phyloP scores from a whole-genome alignment of 225 moss, liverwort and hornwort genomes.

The Pseudisothecium myosuroides region DNA sequence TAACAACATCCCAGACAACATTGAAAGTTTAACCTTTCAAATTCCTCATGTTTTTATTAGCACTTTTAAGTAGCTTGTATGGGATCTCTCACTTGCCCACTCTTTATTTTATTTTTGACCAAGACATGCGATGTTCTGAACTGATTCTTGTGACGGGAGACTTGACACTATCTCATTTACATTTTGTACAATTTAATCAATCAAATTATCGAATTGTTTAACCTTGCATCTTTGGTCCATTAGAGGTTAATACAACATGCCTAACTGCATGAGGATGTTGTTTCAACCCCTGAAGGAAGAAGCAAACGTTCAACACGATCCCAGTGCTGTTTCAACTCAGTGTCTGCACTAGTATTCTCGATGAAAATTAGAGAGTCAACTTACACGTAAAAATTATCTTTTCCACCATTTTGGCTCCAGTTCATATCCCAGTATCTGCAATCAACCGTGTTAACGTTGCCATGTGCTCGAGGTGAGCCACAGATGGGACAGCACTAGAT shows the following conservation, averaged over 20 bases:
- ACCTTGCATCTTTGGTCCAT: neutral
- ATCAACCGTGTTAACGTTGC: neutral
- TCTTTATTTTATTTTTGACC: neutral
- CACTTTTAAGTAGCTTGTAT: neutral
- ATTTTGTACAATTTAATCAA: neutral
- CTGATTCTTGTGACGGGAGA: neutral
- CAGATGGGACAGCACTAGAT: neutral
- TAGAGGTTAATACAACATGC: neutral
- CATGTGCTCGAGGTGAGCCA: neutral
- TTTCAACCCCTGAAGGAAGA: neutral
- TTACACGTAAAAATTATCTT: conserved; percentile 76
- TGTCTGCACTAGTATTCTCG: neutral
- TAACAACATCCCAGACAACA: neutral
- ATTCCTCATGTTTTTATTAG: neutral
- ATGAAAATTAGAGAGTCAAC: neutral
- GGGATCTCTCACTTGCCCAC: neutral
- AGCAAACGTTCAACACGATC: neutral
- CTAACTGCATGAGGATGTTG: neutral
- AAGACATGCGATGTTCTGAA: neutral
- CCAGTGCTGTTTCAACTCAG: neutral
- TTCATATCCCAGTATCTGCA: conserved; percentile 93
- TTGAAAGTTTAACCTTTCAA: neutral
- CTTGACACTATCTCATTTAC: neutral
- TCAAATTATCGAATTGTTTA: neutral
- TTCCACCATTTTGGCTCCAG: conserved; percentile 62